A percentile compares a stretch with the other conserved stretches of the same genome.
Evolutionary conservation across 441 rosid species (phyloP).

Genomic region (Manihot esculenta): DNA sequence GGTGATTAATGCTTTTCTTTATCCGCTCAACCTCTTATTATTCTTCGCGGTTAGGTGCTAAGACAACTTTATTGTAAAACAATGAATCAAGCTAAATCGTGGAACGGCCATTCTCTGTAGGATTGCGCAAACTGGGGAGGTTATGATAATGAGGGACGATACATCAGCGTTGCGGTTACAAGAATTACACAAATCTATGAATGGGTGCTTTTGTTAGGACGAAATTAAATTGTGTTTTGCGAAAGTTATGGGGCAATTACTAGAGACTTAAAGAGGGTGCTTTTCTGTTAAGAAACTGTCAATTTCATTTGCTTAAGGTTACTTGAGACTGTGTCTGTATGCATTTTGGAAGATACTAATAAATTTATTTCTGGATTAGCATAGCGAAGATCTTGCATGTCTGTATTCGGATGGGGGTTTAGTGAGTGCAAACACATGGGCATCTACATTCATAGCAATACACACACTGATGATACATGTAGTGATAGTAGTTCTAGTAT

Average conservation of each 20-base stretch:
- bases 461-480: neutral
- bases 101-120: slow-evolving; percentile 47
- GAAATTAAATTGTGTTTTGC: slow-evolving; percentile 25
- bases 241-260: slow-evolving; percentile 15
- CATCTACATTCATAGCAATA: neutral
- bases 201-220: slow-evolving; percentile 24
- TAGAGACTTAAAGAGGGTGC: slow-evolving; percentile 23
- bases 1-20: slow-evolving; percentile 42
- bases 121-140: slow-evolving; percentile 35
- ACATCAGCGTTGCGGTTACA: slow-evolving; percentile 31
- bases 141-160: slow-evolving; percentile 35
- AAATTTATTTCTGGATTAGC: slow-evolving; percentile 14
- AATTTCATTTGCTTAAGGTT: slow-evolving; percentile 28
- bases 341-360: slow-evolving; percentile 9
- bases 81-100: slow-evolving; percentile 38
- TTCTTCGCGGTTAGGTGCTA: slow-evolving; percentile 34
- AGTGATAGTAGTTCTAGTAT: neutral
- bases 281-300: slow-evolving; percentile 20
- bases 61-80: slow-evolving; percentile 29
- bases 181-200: slow-evolving; percentile 28
- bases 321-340: neutral
- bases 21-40: slow-evolving; percentile 33
- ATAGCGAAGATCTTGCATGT: neutral
- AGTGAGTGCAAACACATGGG: neutral
- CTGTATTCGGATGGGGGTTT: slow-evolving; percentile 13